A percentile compares a stretch with the other conserved stretches of the same genome.
These are phyloP conservation scores for Emmonsiellopsis sp. DNA, from an alignment of 2,329 filamentous ascomycete species.

Conservation along the genomic window DNA sequence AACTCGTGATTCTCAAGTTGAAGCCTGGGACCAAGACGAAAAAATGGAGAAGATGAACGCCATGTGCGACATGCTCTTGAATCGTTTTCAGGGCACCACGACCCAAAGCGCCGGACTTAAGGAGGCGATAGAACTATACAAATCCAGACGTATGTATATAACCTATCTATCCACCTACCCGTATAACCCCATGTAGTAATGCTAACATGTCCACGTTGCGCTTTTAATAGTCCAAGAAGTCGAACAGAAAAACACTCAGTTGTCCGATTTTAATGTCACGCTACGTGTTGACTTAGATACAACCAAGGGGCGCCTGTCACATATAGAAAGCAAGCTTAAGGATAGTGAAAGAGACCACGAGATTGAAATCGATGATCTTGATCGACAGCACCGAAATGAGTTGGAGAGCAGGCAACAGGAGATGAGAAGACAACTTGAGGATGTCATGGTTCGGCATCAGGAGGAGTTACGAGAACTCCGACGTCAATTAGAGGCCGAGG, in stretches of 20 bases:
- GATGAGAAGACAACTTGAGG: conserved; percentile 45
- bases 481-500: conserved; percentile 53
- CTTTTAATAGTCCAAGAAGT: conserved; percentile 43
- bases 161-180: conserved; percentile 4
- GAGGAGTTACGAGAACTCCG: conserved; percentile 59
- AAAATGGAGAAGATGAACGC: conserved; percentile 67
- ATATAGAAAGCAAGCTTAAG: conserved; percentile 41
- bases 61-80: conserved; percentile 61
- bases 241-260: conserved; percentile 42
- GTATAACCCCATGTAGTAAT: not conserved
- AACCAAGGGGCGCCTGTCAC: conserved; percentile 43
- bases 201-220: not conserved
- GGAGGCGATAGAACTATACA: conserved; percentile 64
- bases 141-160: conserved; percentile 55
- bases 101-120: conserved; percentile 61
- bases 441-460: conserved; percentile 51
- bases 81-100: conserved; percentile 60
- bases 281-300: conserved; percentile 62
- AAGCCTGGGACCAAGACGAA: conserved; percentile 72
- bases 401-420: conserved; percentile 34
- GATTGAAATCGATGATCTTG: conserved; percentile 42
- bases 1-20: conserved; percentile 63
- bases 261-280: conserved; percentile 43
- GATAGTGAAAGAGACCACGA: conserved; percentile 44
- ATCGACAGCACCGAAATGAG: conserved; percentile 42